phyloP scores from a whole-genome alignment of 2,329 filamentous ascomycete genomes.

The Hymenoscyphus scutula region DNA sequence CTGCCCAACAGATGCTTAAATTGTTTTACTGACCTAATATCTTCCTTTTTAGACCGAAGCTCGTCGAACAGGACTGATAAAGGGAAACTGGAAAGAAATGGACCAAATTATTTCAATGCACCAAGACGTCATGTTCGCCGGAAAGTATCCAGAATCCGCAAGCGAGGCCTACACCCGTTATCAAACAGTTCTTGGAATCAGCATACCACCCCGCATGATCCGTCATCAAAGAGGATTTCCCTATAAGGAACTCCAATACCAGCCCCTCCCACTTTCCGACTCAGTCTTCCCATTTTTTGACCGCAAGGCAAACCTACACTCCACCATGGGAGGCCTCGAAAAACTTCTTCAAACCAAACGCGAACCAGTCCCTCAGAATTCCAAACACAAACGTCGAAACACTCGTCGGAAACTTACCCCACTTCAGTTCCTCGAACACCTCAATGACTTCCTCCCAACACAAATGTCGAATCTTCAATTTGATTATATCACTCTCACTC shows the following conservation, averaged over 20 bases:
- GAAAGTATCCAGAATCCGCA: background rate
- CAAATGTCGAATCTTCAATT: slow-evolving; percentile 5
- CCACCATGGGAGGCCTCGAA: background rate
- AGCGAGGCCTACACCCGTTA: slow-evolving; percentile 4
- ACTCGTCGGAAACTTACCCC: slow-evolving; percentile 3
- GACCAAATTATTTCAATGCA: slow-evolving; percentile 7
- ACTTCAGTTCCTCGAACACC: slow-evolving; percentile 1
- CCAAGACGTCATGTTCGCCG: slow-evolving; percentile 2
- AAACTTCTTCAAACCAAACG: background rate
- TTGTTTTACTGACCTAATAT: background rate
- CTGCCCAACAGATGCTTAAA: background rate
- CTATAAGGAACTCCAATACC: slow-evolving; percentile 3
- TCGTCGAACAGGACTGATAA: background rate
- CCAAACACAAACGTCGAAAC: slow-evolving; percentile 4
- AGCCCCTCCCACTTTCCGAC: background rate
- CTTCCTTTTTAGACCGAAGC: background rate
- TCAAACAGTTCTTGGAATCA: background rate
- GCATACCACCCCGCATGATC: background rate
- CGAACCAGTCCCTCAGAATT: background rate
- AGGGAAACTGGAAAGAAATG: background rate
- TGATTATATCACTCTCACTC: background rate
- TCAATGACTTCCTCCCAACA: background rate
- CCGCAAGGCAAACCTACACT: background rate
- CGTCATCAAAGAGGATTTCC: background rate
- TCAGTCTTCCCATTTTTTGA: slow-evolving; percentile 1